A percentile compares a stretch with the other conserved stretches of the same genome.
Conservation (phyloP, 1,139 yeast species). For the Diutina mesorugosa region DNA sequence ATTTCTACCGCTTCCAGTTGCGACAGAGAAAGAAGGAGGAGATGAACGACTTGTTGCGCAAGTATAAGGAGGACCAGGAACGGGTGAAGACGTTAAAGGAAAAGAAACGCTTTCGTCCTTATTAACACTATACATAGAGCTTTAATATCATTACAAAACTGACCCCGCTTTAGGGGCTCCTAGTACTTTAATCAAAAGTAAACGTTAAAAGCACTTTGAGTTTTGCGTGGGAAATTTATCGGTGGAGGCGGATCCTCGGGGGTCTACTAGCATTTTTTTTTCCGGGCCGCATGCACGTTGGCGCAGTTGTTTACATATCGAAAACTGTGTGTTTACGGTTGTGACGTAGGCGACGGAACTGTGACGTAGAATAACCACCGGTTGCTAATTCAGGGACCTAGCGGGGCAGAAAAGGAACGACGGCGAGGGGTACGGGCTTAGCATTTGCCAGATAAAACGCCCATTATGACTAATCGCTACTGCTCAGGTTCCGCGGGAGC, state of each 20-base stretch:
- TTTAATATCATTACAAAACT: too few species aligned
- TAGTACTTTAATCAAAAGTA: too few species aligned
- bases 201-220: too few species aligned
- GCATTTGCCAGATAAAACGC: too few species aligned
- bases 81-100: conserved; percentile 68
- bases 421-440: neutral
- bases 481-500: too few species aligned
- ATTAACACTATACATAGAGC: conserved; percentile 15
- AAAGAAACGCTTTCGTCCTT: conserved; percentile 76
- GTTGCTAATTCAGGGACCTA: neutral
- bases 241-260: too few species aligned
- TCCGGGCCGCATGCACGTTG: too few species aligned
- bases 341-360: neutral
- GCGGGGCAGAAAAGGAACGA: neutral
- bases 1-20: conserved; percentile 92
- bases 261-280: too few species aligned
- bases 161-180: too few species aligned
- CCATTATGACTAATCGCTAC: too few species aligned
- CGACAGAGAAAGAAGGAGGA: conserved; percentile 88
- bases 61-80: conserved; percentile 86
- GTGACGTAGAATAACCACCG: neutral
- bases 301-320: too few species aligned
- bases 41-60: conserved; percentile 71
- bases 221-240: too few species aligned
- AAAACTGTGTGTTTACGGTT: neutral